phyloP scores from a whole-genome alignment of 768 basidiomycete species.

The Tubosaeta sp. region DNA sequence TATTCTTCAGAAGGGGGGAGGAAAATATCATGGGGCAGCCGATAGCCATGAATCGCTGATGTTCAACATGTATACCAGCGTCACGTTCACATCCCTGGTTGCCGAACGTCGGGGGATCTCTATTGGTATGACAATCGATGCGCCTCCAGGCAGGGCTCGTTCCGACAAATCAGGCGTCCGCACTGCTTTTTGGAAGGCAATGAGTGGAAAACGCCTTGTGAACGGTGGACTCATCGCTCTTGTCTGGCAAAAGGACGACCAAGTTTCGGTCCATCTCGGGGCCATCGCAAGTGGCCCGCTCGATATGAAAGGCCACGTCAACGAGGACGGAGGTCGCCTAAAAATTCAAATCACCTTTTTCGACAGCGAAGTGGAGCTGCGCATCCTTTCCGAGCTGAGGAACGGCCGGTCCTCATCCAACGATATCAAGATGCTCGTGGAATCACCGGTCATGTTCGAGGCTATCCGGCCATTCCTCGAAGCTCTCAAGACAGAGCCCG shows the following conservation, averaged over 20 bases:
- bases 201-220: conserved; percentile 53
- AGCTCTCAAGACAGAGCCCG: conserved; percentile 54
- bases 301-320: conserved; percentile 46
- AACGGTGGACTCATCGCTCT: conserved; percentile 64
- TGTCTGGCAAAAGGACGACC: conserved; percentile 37
- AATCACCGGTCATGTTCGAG: conserved; percentile 64
- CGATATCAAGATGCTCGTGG: conserved; percentile 43
- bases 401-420: conserved; percentile 22
- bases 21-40: conserved; percentile 48
- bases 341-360: conserved; percentile 58
- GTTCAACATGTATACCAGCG: conserved; percentile 61
- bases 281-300: conserved; percentile 37
- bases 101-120: conserved; percentile 54
- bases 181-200: conserved; percentile 56
- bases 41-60: conserved; percentile 45
- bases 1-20: conserved; percentile 50
- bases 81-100: conserved; percentile 41
- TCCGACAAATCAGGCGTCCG: conserved; percentile 36
- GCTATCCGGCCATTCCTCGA: conserved; percentile 65
- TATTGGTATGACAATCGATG: conserved; percentile 41
- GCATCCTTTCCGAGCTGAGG: conserved; percentile 37
- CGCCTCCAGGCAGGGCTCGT: conserved; percentile 57
- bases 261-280: conserved; percentile 51
- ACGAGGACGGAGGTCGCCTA: conserved; percentile 31
- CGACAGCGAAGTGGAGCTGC: conserved; percentile 51